Conservation (phyloP, 257 asterid genomes). For the Handroanthus guayacan region DNA sequence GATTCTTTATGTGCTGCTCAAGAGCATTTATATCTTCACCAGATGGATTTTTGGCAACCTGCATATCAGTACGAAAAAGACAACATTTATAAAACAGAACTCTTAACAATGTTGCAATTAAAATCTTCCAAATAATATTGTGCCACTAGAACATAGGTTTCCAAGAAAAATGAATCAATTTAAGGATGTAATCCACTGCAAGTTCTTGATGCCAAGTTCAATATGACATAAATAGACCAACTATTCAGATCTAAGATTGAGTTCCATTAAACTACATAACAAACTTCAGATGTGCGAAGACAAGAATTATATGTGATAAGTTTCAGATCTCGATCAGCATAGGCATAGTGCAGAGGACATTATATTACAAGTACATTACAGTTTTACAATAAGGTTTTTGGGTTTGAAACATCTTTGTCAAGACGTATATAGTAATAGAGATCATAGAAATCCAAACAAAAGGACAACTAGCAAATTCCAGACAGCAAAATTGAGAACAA, state of each 20-base stretch:
- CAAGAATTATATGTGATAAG: not conserved
- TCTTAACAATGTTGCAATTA: not conserved
- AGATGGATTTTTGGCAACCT: constrained; percentile 89
- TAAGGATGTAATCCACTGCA: too few relatives aligned
- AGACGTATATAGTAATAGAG: not conserved
- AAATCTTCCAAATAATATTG: too few relatives aligned
- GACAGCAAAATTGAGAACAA: not conserved
- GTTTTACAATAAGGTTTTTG: not conserved
- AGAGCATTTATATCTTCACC: constrained; percentile 84
- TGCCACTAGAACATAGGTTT: too few relatives aligned
- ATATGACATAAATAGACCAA: too few relatives aligned
- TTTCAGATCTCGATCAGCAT: not conserved
- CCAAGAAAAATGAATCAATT: too few relatives aligned
- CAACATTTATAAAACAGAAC: not conserved
- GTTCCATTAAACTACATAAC: too few relatives aligned
- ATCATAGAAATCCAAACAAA: constrained; percentile 10
- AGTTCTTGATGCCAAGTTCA: too few relatives aligned
- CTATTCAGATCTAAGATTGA: too few relatives aligned
- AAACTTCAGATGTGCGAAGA: too few relatives aligned
- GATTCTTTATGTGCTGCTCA: constrained; percentile 83
- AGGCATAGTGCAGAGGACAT: not conserved
- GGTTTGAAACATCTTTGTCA: not conserved
- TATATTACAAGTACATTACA: not conserved
- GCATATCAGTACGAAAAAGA: constrained; percentile 5
- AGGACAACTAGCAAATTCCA: not conserved